Base-by-base conservation (phyloP, 164 flowering plant species). In the Taxillus chinensis region DNA sequence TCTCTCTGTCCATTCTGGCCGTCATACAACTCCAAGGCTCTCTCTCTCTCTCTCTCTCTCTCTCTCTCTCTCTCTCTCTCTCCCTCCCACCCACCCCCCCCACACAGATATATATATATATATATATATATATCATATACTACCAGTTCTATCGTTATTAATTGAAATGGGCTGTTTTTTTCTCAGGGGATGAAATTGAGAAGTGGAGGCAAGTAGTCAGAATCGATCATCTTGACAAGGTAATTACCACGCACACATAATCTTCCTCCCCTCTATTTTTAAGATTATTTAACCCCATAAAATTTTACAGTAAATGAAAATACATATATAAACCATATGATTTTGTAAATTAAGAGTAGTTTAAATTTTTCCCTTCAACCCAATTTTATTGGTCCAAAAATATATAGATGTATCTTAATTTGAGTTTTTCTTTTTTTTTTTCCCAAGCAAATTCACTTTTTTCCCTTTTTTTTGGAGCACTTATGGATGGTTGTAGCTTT, bases 21-120 rank as follows among this genome's bases (percentile, higher is more conserved):
- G 53, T 46, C 2, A 39, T 39, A 46, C 17, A 14, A 46, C 71
- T 63, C 39, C 12, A 59, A 60, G 67, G 71, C 63, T 16, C 11
- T 39, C 8, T 7, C 7, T 41, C 38, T 38, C 59, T 43, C 51
- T 64, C 61, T 62, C 64, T 59, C 62, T 53, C 60, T 38, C 45
- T 58, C 60, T 49, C 42, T 17, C 58, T 57, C 65, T 13, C 42
- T 13, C 56, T 8, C 5, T 43, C 45, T n/a, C n/a, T n/a, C n/a
- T n/a, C n/a, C n/a, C n/a, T n/a, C n/a, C n/a, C n/a, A n/a, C n/a
- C n/a, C n/a, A n/a, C n/a, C n/a, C n/a, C n/a, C n/a, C n/a, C n/a
- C n/a, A n/a, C n/a, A n/a, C n/a, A n/a, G n/a, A n/a, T n/a, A n/a
- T n/a, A n/a, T n/a, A n/a, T n/a, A n/a, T n/a, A n/a, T n/a, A n/a